These are phyloP conservation scores for Phytophthora palmivora DNA, from an alignment of 352 stramenopile species.

Conservation along the genomic window DNA sequence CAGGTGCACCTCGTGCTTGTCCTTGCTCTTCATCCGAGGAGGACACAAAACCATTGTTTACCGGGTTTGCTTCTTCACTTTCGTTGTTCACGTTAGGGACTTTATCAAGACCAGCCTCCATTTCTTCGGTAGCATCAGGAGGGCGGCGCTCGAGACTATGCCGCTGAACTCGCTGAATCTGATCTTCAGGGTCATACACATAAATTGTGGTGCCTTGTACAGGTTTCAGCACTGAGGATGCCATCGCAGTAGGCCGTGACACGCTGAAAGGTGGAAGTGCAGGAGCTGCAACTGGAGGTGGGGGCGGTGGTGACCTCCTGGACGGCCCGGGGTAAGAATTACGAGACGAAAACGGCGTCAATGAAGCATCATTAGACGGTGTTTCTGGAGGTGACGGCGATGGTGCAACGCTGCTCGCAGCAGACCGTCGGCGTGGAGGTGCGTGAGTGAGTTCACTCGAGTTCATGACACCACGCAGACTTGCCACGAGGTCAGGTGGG, in stretches of 20 bases:
- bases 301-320: constrained; percentile 21
- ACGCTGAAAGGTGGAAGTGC: constrained; percentile 16
- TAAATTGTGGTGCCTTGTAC: constrained; percentile 51
- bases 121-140: constrained; percentile 3
- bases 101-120: constrained; percentile 9
- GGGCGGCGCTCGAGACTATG: constrained; percentile 23
- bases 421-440: constrained; percentile 36
- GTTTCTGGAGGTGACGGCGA: constrained; percentile 25
- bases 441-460: constrained; percentile 67
- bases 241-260: constrained; percentile 4
- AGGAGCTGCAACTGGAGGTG: constrained; percentile 21
- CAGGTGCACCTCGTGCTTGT: constrained; percentile 12
- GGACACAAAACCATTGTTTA: constrained; percentile 16
- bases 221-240: constrained; percentile 10
- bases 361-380: constrained; percentile 12
- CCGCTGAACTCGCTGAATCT: constrained; percentile 43
- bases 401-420: constrained; percentile 3
- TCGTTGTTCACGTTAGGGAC: constrained; percentile 6
- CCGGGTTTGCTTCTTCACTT: constrained; percentile 9
- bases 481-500: constrained; percentile 59
- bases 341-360: constrained; percentile 5
- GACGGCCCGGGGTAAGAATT: constrained; percentile 3
- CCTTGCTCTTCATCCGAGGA: constrained; percentile 39
- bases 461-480: constrained; percentile 77
- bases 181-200: constrained; percentile 53